phyloP scores from a whole-genome alignment of 208 protist genomes.

The Acanthamoeba castellanii region DNA sequence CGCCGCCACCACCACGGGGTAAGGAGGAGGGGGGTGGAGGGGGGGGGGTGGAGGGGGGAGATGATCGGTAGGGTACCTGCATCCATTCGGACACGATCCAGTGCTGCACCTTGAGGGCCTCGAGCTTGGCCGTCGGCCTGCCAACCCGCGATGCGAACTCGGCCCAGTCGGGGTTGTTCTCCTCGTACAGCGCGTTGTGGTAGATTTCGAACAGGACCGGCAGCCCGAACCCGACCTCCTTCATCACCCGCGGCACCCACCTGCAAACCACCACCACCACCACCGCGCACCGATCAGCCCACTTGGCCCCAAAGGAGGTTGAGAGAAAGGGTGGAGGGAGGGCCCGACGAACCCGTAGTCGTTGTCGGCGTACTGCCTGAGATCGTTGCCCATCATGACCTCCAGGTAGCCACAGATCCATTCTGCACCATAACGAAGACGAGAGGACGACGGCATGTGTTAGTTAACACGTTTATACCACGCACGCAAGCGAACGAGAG shows the following conservation, averaged over 20 bases:
- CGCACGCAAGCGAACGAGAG: too few species aligned
- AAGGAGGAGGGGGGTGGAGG: too few species aligned
- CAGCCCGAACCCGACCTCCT: slow-evolving; percentile 13
- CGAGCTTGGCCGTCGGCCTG: background rate
- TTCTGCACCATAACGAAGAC: background rate
- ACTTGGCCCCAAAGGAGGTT: background rate
- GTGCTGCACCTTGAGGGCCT: background rate
- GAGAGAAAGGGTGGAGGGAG: background rate
- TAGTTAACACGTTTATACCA: too few species aligned
- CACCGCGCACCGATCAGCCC: background rate
- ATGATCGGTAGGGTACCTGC: background rate
- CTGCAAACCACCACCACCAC: background rate
- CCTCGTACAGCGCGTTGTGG: slow-evolving; percentile 25
- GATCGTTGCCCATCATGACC: slow-evolving; percentile 4
- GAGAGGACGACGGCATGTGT: background rate
- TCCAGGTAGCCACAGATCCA: slow-evolving; percentile 56
- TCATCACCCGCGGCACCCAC: slow-evolving; percentile 48
- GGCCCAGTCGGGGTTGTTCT: slow-evolving; percentile 59
- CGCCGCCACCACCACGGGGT: too few species aligned
- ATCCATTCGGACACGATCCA: slow-evolving; percentile 23
- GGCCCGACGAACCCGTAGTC: background rate
- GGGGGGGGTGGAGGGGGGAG: too few species aligned
- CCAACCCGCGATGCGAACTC: background rate
- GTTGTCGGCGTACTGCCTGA: background rate
- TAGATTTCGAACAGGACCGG: slow-evolving; percentile 62